Percentiles rank a stretch among this genome's conserved stretches.
Conservation (phyloP, 495 filamentous ascomycete species). For the Xylaria longipes region DNA sequence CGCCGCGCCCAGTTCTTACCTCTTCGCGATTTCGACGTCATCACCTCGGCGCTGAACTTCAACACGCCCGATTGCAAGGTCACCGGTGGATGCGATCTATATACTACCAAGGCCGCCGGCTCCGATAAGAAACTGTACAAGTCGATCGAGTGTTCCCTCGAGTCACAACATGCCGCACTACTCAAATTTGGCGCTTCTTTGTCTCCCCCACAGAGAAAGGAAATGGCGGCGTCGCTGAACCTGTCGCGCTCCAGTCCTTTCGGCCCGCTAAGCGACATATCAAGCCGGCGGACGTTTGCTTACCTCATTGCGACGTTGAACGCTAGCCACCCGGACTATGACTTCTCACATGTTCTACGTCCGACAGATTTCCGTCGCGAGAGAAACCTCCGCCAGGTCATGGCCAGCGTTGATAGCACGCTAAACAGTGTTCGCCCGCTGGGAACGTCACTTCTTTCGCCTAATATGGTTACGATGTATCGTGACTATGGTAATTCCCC, state of each 20-base stretch:
- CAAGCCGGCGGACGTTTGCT: constrained; percentile 88
- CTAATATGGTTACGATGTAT: constrained; percentile 32
- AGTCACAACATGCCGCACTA: constrained; percentile 86
- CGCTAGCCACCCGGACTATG: constrained; percentile 95
- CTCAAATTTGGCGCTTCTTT: constrained; percentile 81
- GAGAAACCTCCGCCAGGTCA: constrained; percentile 73
- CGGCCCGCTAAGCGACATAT: constrained; percentile 82
- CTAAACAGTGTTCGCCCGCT: constrained; percentile 81
- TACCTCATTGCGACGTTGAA: constrained; percentile 98
- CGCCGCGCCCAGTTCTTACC: constrained; percentile 74
- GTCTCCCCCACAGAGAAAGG: constrained; percentile 72
- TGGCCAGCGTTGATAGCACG: constrained; percentile 83
- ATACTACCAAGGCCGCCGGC: constrained; percentile 94
- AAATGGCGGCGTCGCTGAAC: constrained; percentile 68
- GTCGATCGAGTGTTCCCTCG: constrained; percentile 85
- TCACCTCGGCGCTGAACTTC: constrained; percentile 91
- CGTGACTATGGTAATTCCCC: constrained; percentile 41
- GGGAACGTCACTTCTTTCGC: constrained; percentile 38
- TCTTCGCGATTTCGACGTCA: constrained; percentile 83
- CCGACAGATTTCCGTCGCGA: constrained; percentile 88
- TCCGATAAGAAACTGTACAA: constrained; percentile 97
- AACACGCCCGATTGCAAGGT: constrained; percentile 90
- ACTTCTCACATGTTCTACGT: constrained; percentile 89
- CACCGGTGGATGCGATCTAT: constrained; percentile 90
- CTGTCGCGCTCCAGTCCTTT: constrained; percentile 87